phyloP scores from a whole-genome alignment of 2,329 filamentous ascomycete genomes.

The Pseudocercospora musae region DNA sequence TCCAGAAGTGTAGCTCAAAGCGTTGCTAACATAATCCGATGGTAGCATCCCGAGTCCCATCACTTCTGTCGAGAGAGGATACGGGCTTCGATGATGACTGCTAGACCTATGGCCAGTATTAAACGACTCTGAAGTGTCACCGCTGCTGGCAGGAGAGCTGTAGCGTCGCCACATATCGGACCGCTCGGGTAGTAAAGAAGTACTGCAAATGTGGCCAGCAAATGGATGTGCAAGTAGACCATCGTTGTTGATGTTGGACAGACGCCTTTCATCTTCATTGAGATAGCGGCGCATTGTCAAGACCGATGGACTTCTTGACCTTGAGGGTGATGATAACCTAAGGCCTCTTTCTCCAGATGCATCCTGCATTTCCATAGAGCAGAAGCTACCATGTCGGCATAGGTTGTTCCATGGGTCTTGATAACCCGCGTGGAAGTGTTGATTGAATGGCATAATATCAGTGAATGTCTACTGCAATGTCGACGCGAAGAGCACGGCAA shows the following conservation, averaged over 20 bases:
- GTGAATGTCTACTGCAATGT: background rate
- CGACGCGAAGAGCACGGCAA: background rate
- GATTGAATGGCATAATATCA: background rate
- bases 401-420: background rate
- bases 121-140: conserved; percentile 9
- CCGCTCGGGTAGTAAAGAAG: background rate
- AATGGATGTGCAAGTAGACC: background rate
- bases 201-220: background rate
- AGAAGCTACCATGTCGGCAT: background rate
- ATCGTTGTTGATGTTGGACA: background rate
- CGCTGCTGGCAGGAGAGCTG: conserved; percentile 10
- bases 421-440: background rate
- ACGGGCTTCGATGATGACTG: conserved; percentile 6
- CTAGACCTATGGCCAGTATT: conserved; percentile 7
- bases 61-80: background rate
- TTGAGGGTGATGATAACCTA: background rate
- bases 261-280: background rate
- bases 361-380: background rate
- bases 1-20: conserved; percentile 1
- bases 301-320: background rate
- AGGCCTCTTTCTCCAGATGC: background rate
- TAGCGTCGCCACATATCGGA: background rate
- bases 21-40: background rate
- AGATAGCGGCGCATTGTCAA: background rate
- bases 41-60: background rate